A percentile compares a stretch with the other conserved stretches of the same genome.
phyloP scores from a whole-genome alignment of 495 filamentous ascomycete genomes.

The Aspergillus conjunctus region DNA sequence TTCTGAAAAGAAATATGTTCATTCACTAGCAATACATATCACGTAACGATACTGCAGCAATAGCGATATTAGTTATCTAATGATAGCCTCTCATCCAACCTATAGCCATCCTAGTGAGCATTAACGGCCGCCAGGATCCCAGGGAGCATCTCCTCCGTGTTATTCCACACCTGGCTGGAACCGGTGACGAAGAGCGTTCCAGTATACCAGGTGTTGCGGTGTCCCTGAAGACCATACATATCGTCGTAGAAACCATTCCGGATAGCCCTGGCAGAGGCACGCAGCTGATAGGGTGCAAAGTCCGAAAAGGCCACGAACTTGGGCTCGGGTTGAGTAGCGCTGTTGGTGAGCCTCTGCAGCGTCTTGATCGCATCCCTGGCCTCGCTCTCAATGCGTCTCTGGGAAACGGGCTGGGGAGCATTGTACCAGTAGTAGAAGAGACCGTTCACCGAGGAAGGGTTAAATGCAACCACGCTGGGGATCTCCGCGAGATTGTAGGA shows the following conservation, averaged over 20 bases:
- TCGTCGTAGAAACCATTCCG: conserved; percentile 51
- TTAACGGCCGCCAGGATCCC: neutral
- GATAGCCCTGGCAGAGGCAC: conserved; percentile 39
- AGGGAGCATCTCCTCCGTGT: neutral
- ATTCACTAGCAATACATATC: no score
- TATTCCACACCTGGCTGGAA: neutral
- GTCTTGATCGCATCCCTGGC: neutral
- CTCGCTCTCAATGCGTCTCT: neutral
- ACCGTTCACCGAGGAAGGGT: conserved; percentile 19
- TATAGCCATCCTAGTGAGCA: neutral
- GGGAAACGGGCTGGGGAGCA: neutral
- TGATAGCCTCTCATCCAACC: neutral
- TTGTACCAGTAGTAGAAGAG: conserved; percentile 23
- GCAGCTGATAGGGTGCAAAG: conserved; percentile 36
- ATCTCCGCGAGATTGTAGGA: conserved; percentile 29
- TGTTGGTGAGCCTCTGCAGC: neutral
- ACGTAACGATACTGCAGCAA: no score
- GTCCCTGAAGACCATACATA: conserved; percentile 54
- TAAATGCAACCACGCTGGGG: conserved; percentile 30
- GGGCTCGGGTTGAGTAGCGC: conserved; percentile 8
- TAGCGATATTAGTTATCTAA: neutral
- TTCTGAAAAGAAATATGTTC: no score
- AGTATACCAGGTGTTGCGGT: conserved; percentile 54
- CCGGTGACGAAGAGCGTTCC: conserved; percentile 35
- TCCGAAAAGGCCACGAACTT: conserved; percentile 27